Evolutionary conservation across 768 basidiomycete genomes (phyloP), one percentile per base, ranked within the genome.

Genomic region (Boletus sp.): DNA sequence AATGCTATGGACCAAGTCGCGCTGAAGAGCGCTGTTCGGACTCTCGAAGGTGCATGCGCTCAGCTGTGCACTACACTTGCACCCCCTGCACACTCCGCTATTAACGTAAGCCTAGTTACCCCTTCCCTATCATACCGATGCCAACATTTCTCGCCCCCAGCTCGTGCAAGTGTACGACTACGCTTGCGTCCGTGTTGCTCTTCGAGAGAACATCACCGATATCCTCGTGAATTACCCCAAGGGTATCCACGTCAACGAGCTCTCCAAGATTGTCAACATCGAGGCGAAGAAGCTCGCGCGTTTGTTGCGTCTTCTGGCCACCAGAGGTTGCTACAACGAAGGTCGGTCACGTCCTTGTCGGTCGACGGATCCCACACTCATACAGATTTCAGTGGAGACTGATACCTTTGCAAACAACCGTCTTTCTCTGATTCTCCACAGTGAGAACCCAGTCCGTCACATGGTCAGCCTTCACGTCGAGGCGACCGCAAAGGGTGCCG

Each of bases 391-490:
- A 76, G 73, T 76, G 29, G 55, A 64, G 15, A 56, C 52, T 5
- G 63, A 73, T 33, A 66, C 67, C 0, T 77, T 73, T 51, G 61
- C 71, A 18, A 76, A 76, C 59, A 76, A 70, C 46, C 71, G 72
- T 0, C 61, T 76, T 7, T 74, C 72, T n/a, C 42, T 70, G 8
- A 62, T 63, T 40, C 59, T 76, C 6, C 65, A 62, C 30, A 60
- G 57, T 12, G 47, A 64, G 24, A 63, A 71, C 30, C 58, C 69
- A 29, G 59, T 63, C 30, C 56, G 52, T 36, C 62, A 65, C 48
- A 62, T 69, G 56, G 12, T 63, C 36, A 50, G 28, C 33, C 53
- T 62, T 24, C 68, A 68, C 9, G 54, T 66, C 29, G 62, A 70
- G 29, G 52, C 44, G 10, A 20, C 15, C 8, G 50, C 52, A 17